Base-by-base conservation (phyloP, 345 rosid species). In the Hirschfeldia incana region DNA sequence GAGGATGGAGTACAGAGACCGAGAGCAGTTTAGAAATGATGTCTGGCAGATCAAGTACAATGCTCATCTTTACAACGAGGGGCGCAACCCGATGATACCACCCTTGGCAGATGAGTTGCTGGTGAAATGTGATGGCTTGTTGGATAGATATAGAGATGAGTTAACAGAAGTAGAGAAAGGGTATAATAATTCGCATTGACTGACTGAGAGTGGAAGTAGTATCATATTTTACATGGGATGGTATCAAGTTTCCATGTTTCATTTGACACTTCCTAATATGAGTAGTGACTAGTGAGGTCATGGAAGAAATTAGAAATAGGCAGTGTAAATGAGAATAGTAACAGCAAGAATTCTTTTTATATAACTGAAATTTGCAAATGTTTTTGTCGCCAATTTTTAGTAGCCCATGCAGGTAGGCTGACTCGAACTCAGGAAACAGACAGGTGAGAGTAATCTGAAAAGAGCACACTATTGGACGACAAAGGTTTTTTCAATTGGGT, bases 91-190 rank as follows among this genome's bases (percentile, higher is more conserved):
- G 12, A 91, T 82, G 69, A 95, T 95, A 79, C 97, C 99, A 30
- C 98, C 96, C 2, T 87, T 93, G 4, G 98, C 97, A 4, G 99
- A 95, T 90, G 97, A 93, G 88, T 89, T 95, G 26, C 76, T 95
- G 76, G 94, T 91, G 84, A 73, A 93, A 4, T 95, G 97, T 81
- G 98, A 95, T 78, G 88, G 84, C 86, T 79, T 95, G 88, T 36
- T 94, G 42, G 79, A 83, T 3, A 85, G 85, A 65, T 28, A 85
- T 68, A 59, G 15, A 53, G 72, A 82, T 21, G 83, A 78, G 75
- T 76, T 90, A 81, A 27, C 63, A 1, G 93, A 89, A 81, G 96
- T 94, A 73, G 98, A 94, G 85, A 85, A 83, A 16, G 89, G 89
- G 94, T 49, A 90, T 89, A 58, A 6, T 58, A 46, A 81, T 65